Evolutionary conservation across 345 rosid genomes (phyloP), one percentile per base, ranked within the genome.

Genomic region (Citrus hindsii): DNA sequence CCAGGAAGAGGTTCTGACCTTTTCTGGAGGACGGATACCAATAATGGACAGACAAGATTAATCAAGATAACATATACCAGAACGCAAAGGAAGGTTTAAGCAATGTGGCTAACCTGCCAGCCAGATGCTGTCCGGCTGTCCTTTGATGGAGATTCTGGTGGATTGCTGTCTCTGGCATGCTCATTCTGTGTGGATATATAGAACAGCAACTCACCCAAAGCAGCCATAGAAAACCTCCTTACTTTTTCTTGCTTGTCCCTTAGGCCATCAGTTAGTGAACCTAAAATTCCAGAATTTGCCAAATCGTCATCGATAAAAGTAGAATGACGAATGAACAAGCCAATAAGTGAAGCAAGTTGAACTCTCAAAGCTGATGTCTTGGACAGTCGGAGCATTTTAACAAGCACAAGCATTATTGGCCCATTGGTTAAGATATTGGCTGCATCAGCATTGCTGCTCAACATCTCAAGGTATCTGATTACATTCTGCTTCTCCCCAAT

Each of bases 171-270:
- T 80, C 82, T 90, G 63, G 18, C 83, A 40, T 92, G 92, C 78
- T 96, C 98, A 81, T 86, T 94, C 84, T 91, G 99, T 24, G 99
- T 92, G 82, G 99, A 94, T 77, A 96, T 89, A 82, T 96, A 96
- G 87, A 94, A 96, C 75, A 96, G 83, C 88, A 96, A 79, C 85
- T 96, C 99, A 67, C 99, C 99, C 81, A 96, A 84, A 84, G 99
- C 98, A 59, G 98, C 99, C 99, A 96, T 92, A 24, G 92, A 92
- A 79, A 96, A 94, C 83, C 98, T 87, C 84, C 99, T 89, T 62
- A 94, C 94, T 83, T 94, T 96, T 82, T 96, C 99, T 83, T 94
- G 98, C 84, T 86, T 89, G 88, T 92, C 97, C 76, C 97, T 88
- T 10, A 96, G 95, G 83, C 97, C 97, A 86, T 90, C 94, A 40